Evolutionary conservation across 2,329 filamentous ascomycete species (phyloP), one percentile per base, ranked within the genome.

Genomic region (Sporothrix pallida): DNA sequence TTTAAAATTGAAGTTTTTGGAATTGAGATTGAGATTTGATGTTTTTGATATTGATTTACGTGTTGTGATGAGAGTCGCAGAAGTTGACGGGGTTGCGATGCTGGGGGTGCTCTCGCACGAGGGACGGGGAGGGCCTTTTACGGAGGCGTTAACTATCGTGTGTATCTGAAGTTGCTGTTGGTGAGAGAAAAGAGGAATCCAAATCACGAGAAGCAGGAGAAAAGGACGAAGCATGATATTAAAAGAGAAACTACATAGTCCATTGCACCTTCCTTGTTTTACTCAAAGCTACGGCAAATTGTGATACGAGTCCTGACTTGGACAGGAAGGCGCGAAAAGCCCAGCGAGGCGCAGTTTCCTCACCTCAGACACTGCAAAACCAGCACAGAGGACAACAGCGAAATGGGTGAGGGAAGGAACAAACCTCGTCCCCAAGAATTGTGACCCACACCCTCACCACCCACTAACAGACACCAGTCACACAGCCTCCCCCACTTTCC

Each of bases 271-370:
- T 23, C 31, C 37, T 23, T 56, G 17, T n/a, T 15, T 37, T 23
- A 2, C 20, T 13, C n/a, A 67, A 23, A 46, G 10, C 54, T 31
- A n/a, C 26, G 50, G 31, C 58, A 58, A 15, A 20, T 56, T 48
- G 62, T 67, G 62, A 46, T 48, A 48, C 42, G 62, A 48, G 26
- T 23, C 65, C 46, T 52, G 65, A 52, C 65, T 52, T 26, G 46
- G n/a, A 68, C 23, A 71, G 68, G 58, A 63, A 73, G 31, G 37
- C 26, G 44, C 48, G 52, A 23, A 74, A 65, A 67, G 73, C 73
- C 73, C 50, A 67, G 65, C 58, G 70, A 70, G 73, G 73, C 73
- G 73, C 73, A 74, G 73, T 60, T 71, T 52, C 60, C 67, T 42
- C n/a, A 56, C 62, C 42, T 67, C 13, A 68, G 65, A 68, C 23